Conservation (phyloP, 169 alveolate genomes). For the Plasmodium blacklocki region DNA sequence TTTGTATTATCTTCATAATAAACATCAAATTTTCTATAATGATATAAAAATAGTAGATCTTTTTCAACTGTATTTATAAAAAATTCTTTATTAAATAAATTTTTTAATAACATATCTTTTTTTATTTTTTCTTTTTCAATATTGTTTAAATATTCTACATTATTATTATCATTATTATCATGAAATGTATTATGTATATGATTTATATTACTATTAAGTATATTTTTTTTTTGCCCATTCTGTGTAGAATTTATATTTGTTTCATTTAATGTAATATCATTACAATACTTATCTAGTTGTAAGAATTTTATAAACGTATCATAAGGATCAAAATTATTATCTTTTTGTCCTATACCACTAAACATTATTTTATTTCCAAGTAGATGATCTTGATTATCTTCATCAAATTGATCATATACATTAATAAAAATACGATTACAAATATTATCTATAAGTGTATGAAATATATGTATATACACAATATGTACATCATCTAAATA, state of each 20-base stretch:
- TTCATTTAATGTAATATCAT: neutral
- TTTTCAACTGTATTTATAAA: constrained; percentile 32
- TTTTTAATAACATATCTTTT: neutral
- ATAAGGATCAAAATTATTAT: constrained; percentile 40
- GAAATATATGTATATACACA: constrained; percentile 48
- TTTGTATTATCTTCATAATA: constrained; percentile 55
- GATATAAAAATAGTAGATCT: constrained; percentile 56
- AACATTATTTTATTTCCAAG: constrained; percentile 53
- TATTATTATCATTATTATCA: neutral
- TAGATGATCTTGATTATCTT: constrained; percentile 10
- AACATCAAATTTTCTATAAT: constrained; percentile 54
- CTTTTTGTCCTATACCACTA: constrained; percentile 37
- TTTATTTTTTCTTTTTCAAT: constrained; percentile 1
- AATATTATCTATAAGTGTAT: constrained; percentile 35
- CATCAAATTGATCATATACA: constrained; percentile 52
- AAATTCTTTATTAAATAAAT: constrained; percentile 30
- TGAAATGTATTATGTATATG: neutral
- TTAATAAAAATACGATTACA: constrained; percentile 61
- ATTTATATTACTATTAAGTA: neutral
- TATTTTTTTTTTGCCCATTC: neutral
- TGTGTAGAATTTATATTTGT: neutral
- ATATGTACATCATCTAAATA: constrained; percentile 67
- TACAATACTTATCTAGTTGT: neutral
- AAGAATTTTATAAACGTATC: constrained; percentile 23
- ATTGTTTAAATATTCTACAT: neutral